Evolutionary conservation across 2,329 filamentous ascomycete genomes (phyloP).

Genomic region (Colletotrichum agaves): DNA sequence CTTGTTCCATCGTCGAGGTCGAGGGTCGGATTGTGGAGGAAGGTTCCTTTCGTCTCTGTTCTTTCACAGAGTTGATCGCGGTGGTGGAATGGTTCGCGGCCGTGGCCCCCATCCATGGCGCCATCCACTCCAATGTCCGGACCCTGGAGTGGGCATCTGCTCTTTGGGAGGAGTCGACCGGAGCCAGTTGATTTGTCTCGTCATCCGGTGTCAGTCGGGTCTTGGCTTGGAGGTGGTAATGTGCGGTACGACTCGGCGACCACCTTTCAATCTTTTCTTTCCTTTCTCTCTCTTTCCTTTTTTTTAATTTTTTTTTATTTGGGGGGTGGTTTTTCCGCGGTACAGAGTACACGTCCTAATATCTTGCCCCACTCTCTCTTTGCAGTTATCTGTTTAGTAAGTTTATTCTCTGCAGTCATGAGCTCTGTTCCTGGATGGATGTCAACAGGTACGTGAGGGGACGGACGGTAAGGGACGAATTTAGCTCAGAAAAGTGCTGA

Average conservation of each 20-base stretch:
- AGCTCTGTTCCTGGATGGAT: neutral
- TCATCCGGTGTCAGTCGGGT: slow-evolving; percentile 18
- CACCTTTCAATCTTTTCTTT: no score
- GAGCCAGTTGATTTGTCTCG: slow-evolving; percentile 13
- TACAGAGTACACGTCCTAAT: no score
- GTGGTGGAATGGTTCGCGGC: neutral
- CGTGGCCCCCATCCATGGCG: slow-evolving; percentile 19
- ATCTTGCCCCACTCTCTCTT: no score
- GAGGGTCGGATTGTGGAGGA: neutral
- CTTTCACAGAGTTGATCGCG: neutral
- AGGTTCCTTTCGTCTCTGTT: neutral
- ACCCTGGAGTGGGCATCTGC: slow-evolving; percentile 16
- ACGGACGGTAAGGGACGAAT: slow-evolving; percentile 6
- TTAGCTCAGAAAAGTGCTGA: no score
- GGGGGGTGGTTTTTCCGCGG: no score
- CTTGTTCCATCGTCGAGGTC: slow-evolving; percentile 20
- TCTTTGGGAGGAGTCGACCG: slow-evolving; percentile 15
- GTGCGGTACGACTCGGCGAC: neutral
- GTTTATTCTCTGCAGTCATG: neutral
- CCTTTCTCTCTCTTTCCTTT: no score
- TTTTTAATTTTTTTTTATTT: no score
- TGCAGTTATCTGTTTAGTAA: neutral
- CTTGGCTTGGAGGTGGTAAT: slow-evolving; percentile 3
- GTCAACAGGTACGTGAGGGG: neutral
- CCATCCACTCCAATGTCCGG: slow-evolving; percentile 33